Base-by-base conservation (phyloP, 805 yeast genomes). In the Saturnispora bothae region DNA sequence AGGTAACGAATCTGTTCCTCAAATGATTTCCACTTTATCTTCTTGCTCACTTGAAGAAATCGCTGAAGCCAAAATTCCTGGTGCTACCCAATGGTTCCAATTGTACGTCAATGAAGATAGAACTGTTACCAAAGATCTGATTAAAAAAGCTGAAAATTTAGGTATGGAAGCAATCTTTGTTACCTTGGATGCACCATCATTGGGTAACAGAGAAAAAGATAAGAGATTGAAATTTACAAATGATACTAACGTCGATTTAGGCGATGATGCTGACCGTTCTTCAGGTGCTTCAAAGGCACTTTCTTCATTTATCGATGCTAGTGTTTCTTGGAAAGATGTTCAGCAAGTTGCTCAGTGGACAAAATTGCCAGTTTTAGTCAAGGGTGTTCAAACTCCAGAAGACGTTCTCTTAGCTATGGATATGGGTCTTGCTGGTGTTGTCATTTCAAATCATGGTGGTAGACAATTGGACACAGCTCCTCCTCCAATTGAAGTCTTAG, bases 21-120 rank as follows among this genome's bases (percentile, higher is more conserved):
- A 88, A 59, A 88, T 88, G 97, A 78, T 88, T 41, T 88, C 96
- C 4, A 88, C 95, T 1, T 66, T 85, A 49, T 89, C 96, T 1
- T 82, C 95, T 5, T 83, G 86, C 55, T 76, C 95, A 2, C 69
- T 84, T 46, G 92, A 85, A 48, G 96, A 86, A 55, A 82, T 86
- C 43, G 73, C 79, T 3, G 84, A 73, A 41, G 83, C 78, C 4
- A 77, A 80, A 22, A 60, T 60, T 1, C 74, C 71, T 12, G 67
- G 66, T 28, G 95, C 86, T 55, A 67, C 78, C 7, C 88, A 83
- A 54, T 86, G 96, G 96, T 76, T 76, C 57, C 96, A 86, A 60
- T 65, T 86, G 36, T 86, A 86, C 52, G 92, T 86, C 32, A 83
- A 83, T 50, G 64, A 78, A 14, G 88, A 85, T 57, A 68, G 92